Evolutionary conservation across 805 yeast genomes (phyloP).

Genomic region (Geotrichum ghanense): DNA sequence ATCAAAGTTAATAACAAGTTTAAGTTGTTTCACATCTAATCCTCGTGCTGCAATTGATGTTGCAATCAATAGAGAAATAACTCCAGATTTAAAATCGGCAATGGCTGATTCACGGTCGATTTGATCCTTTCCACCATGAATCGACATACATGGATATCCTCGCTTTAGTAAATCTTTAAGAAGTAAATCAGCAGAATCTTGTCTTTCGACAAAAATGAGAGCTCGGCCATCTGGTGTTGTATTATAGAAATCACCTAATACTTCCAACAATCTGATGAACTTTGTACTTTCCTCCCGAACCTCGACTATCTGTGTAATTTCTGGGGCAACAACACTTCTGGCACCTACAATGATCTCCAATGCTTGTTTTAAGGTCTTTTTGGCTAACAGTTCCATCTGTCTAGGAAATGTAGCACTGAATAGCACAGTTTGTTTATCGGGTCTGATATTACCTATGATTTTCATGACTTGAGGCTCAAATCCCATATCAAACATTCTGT

Average conservation of each 20-base stretch:
- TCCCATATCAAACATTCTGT: constrained; percentile 92
- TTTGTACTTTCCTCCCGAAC: constrained; percentile 47
- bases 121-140: constrained; percentile 92
- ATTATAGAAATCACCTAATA: constrained; percentile 37
- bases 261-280: constrained; percentile 40
- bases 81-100: constrained; percentile 52
- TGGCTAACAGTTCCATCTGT: constrained; percentile 66
- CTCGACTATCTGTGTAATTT: constrained; percentile 61
- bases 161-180: constrained; percentile 39
- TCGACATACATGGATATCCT: constrained; percentile 50
- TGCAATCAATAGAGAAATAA: constrained; percentile 57
- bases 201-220: constrained; percentile 79
- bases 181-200: constrained; percentile 70
- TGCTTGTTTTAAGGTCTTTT: constrained; percentile 50
- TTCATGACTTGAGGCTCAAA: constrained; percentile 92
- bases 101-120: constrained; percentile 69
- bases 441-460: constrained; percentile 63
- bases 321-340: constrained; percentile 68
- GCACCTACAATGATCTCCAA: constrained; percentile 73
- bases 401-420: constrained; percentile 92
- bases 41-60: constrained; percentile 96
- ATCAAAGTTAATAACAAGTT: constrained; percentile 71
- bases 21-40: constrained; percentile 77
- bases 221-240: constrained; percentile 30
- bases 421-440: constrained; percentile 78